Evolutionary conservation across 768 basidiomycete species (phyloP).

Genomic region (Suillus weaverae): DNA sequence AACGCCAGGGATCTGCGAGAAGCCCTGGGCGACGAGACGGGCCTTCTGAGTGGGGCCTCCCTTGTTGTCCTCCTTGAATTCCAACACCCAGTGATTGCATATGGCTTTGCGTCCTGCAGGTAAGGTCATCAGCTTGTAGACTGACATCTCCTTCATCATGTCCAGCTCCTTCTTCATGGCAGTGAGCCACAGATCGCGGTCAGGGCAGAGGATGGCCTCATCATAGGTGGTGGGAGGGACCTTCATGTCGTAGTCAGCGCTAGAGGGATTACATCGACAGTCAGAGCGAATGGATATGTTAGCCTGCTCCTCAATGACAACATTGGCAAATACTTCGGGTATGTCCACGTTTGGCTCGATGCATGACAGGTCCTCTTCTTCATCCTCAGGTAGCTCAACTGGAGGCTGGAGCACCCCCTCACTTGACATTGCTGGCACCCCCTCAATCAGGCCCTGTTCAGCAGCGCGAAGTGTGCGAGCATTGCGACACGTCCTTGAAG

Average conservation of each 20-base stretch:
- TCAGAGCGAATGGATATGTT: neutral
- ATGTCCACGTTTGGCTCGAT: too few species aligned
- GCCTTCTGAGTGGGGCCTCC: neutral
- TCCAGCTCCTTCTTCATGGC: neutral
- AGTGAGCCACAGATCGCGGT: neutral
- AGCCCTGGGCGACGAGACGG: constrained; percentile 3
- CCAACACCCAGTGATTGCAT: neutral
- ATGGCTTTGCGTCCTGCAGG: neutral
- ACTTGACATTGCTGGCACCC: too few species aligned
- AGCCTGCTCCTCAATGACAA: neutral
- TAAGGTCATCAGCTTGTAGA: neutral
- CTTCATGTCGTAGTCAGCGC: neutral
- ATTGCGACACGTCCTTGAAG: too few species aligned
- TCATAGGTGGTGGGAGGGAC: neutral
- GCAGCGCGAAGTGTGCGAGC: too few species aligned
- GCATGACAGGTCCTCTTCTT: too few species aligned
- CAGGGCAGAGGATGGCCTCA: neutral
- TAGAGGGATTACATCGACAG: neutral
- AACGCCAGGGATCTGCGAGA: constrained; percentile 22
- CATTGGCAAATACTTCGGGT: neutral
- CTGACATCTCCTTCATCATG: neutral
- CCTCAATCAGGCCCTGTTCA: too few species aligned
- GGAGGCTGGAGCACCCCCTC: too few species aligned
- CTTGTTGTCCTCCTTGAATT: neutral
- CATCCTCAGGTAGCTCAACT: too few species aligned